Evolutionary conservation across 2,329 filamentous ascomycete species (phyloP).

Genomic region (Penicillium sp.): DNA sequence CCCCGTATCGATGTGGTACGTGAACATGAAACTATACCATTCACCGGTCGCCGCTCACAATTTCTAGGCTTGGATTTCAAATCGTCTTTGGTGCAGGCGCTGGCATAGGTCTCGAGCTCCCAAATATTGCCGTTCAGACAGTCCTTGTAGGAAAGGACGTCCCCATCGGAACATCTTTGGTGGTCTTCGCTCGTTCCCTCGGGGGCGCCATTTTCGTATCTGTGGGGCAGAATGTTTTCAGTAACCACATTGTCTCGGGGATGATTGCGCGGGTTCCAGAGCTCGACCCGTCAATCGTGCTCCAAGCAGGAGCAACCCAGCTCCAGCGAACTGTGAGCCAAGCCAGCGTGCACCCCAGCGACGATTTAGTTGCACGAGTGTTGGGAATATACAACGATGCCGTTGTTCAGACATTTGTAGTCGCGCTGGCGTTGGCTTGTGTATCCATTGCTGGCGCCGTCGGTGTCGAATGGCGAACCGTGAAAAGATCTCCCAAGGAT

Average conservation of each 20-base stretch:
- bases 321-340: background rate
- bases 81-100: background rate
- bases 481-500: background rate
- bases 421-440: background rate
- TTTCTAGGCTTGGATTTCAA: background rate
- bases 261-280: constrained; percentile 22
- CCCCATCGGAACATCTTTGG: constrained; percentile 34
- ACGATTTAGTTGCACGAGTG: background rate
- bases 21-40: background rate
- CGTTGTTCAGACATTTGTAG: background rate
- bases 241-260: constrained; percentile 5
- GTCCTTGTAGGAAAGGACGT: constrained; percentile 10
- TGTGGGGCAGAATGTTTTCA: background rate
- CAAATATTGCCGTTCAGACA: background rate
- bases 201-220: constrained; percentile 14
- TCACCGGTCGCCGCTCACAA: background rate
- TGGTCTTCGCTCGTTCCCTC: constrained; percentile 38
- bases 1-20: background rate
- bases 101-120: background rate
- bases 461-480: background rate
- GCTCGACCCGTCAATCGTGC: constrained; percentile 23
- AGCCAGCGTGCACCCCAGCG: background rate
- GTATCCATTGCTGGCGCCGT: constrained; percentile 3
- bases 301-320: constrained; percentile 22
- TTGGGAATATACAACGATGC: background rate